Percentiles rank a stretch among this genome's conserved stretches.
Evolutionary conservation across 192 early-diverging fungal genomes (phyloP).

Genomic region (Gamsiella multidivaricata): DNA sequence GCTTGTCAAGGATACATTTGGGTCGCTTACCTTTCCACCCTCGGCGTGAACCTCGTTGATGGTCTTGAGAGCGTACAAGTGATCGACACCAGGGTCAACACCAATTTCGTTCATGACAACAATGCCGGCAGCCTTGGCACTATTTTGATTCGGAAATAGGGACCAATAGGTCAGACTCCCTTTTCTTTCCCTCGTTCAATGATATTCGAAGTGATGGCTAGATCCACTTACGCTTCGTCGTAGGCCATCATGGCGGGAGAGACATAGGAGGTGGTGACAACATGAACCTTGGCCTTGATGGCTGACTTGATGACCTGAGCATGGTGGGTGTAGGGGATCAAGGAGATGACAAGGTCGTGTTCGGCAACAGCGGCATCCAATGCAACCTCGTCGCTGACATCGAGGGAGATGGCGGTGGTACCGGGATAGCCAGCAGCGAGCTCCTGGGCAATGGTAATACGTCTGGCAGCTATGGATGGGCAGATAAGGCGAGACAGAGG

Average conservation of each 20-base stretch:
- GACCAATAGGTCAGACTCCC: neutral
- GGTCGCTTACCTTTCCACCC: constrained; percentile 77
- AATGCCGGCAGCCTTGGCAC: constrained; percentile 87
- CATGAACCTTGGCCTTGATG: constrained; percentile 90
- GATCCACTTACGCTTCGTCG: constrained; percentile 82
- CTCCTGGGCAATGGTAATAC: constrained; percentile 78
- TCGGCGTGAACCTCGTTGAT: constrained; percentile 88
- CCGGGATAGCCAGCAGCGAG: constrained; percentile 70
- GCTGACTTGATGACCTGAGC: constrained; percentile 91
- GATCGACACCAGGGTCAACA: constrained; percentile 97
- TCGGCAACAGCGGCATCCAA: constrained; percentile 79
- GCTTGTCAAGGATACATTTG: neutral
- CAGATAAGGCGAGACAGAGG: no score
- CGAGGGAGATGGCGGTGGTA: constrained; percentile 76
- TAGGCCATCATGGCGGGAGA: constrained; percentile 94
- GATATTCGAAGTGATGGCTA: no score
- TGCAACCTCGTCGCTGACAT: constrained; percentile 80
- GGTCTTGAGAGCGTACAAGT: constrained; percentile 90
- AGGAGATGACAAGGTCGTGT: constrained; percentile 93
- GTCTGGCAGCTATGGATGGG: constrained; percentile 72
- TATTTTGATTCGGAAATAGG: no score
- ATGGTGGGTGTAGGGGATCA: constrained; percentile 93
- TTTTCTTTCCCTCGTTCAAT: no score
- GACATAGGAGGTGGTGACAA: constrained; percentile 97
- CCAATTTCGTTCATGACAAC: constrained; percentile 99